Evolutionary conservation across 768 basidiomycete species (phyloP), one percentile per base, ranked within the genome.

Genomic region (Podaxis carcinomalis): DNA sequence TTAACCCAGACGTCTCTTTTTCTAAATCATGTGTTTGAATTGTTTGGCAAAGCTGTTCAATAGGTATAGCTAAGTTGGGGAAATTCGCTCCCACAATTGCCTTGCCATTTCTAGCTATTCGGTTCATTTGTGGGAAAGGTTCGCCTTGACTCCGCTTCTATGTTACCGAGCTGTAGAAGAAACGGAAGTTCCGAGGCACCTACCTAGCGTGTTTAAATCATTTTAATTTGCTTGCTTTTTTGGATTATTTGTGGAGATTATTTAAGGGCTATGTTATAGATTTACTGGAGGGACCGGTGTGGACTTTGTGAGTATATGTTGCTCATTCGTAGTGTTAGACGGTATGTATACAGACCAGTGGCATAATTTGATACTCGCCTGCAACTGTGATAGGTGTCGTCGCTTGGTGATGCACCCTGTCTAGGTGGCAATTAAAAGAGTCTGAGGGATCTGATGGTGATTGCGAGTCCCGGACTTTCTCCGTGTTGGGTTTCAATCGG

Each of bases 1-100:
- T 75, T 77, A 75, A 77, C 73, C 71, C 70, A 70, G 70, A 75
- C 74, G 71, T 72, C 67, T 76, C 72, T 63, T 67, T 57, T 62
- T 69, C 60, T 65, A 57, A 64, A 61, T 63, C 67, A 61, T 57
- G 32, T 62, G 62, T 60, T 66, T 61, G 65, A 64, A 59, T 47
- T 60, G 52, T 59, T 62, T 58, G 65, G 60, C 59, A 40, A 54
- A 40, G 40, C 35, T 36, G 50, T 59, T 59, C 58, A 59, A 46
- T 35, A n/a, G 42, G 44, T 42, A 37, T 25, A 19, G 19, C 37
- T 49, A 49, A 39, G 56, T 39, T 27, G 49, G 19, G 16, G 39
- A 32, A 39, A 23, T 49, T 50, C 47, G n/a, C 50, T 51, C 35
- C 25, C 39, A 42, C 51, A 46, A 14, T 6, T 54, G 36, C n/a